A percentile compares a stretch with the other conserved stretches of the same genome.
phyloP scores from a whole-genome alignment of 371 early-diverging fungal genomes.

The Funneliformis caledonium region DNA sequence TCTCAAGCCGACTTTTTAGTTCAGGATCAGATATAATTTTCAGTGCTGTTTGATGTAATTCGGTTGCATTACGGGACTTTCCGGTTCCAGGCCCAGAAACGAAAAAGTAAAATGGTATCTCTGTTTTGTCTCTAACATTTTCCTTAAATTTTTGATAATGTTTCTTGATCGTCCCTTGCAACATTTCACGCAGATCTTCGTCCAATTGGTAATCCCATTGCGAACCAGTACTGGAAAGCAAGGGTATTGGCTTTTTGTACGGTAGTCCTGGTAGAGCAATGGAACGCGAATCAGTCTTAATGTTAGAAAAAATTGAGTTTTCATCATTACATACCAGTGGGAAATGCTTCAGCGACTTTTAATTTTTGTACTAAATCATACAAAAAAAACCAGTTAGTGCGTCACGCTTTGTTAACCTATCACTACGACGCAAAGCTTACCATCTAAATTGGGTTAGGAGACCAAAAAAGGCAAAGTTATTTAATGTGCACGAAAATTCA shows the following conservation, averaged over 20 bases:
- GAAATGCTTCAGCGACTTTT: too few relatives aligned
- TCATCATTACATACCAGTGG: too few relatives aligned
- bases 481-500: too few relatives aligned
- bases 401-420: too few relatives aligned
- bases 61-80: slow-evolving; percentile 40
- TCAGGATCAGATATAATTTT: slow-evolving; percentile 40
- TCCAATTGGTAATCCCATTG: slow-evolving; percentile 13
- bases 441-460: too few relatives aligned
- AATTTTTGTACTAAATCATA: too few relatives aligned
- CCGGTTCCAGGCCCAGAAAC: slow-evolving; percentile 16
- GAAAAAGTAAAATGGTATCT: slow-evolving; percentile 20
- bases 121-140: not conserved
- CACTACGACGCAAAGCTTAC: too few relatives aligned
- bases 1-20: slow-evolving; percentile 38
- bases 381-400: too few relatives aligned
- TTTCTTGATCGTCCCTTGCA: not conserved
- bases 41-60: slow-evolving; percentile 41
- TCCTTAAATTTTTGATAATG: slow-evolving; percentile 7
- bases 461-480: too few relatives aligned
- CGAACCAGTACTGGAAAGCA: slow-evolving; percentile 22
- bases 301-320: too few relatives aligned
- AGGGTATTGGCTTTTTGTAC: slow-evolving; percentile 8
- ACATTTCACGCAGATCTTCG: not conserved
- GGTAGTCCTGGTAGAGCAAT: slow-evolving; percentile 23
- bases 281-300: too few relatives aligned